Conservation (phyloP, 108 stramenopile species). For the Nitzschia sp. region DNA sequence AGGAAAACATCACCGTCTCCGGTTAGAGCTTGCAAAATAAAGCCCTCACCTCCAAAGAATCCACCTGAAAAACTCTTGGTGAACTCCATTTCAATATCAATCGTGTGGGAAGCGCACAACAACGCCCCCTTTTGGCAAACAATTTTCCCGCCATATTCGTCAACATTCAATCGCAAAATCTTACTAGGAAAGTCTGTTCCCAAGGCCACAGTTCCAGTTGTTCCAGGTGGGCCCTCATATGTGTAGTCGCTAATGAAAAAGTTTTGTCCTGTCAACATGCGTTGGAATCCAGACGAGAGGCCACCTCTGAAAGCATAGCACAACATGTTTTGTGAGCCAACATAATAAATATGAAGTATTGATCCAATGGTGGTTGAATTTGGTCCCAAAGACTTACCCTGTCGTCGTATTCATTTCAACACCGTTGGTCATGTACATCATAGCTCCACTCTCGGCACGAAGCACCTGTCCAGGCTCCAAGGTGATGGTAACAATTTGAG, state of each 20-base stretch:
- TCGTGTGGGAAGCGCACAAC: slow-evolving; percentile 73
- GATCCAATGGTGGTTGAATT: not conserved
- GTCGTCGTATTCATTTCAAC: slow-evolving; percentile 88
- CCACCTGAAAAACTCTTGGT: slow-evolving; percentile 75
- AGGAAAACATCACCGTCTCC: slow-evolving; percentile 85
- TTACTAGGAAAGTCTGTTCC: slow-evolving; percentile 91
- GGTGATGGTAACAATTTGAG: slow-evolving; percentile 71
- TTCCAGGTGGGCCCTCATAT: slow-evolving; percentile 46
- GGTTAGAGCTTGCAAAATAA: slow-evolving; percentile 85
- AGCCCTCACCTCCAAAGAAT: slow-evolving; percentile 94
- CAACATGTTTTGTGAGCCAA: no score
- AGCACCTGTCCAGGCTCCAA: slow-evolving; percentile 80
- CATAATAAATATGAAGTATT: not conserved
- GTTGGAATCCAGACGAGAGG: slow-evolving; percentile 55
- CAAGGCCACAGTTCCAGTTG: slow-evolving; percentile 69
- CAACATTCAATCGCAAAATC: slow-evolving; percentile 76
- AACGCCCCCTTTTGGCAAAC: slow-evolving; percentile 91
- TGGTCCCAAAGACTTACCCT: slow-evolving; percentile 37
- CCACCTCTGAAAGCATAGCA: slow-evolving; percentile 34
- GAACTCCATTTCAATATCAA: slow-evolving; percentile 87
- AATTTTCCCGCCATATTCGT: slow-evolving; percentile 76
- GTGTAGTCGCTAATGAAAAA: slow-evolving; percentile 87
- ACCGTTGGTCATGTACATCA: slow-evolving; percentile 90
- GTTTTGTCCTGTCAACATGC: slow-evolving; percentile 90
- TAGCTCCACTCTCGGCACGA: slow-evolving; percentile 85